Conservation (phyloP, 208 protist genomes). For the Trypanosoma cruzi region DNA sequence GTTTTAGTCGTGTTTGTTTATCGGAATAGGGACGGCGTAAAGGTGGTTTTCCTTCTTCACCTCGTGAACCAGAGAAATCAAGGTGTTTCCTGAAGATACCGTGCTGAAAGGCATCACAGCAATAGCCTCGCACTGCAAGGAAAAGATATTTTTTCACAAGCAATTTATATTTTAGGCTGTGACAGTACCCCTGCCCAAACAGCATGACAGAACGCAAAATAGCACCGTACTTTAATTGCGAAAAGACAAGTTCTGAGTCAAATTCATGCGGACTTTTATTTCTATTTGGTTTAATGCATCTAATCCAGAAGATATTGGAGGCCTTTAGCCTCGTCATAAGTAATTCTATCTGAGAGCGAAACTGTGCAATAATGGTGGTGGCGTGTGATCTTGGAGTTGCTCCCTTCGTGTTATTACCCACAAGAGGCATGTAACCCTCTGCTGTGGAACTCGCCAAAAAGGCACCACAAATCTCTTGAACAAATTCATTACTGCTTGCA, state of each 20-base stretch:
- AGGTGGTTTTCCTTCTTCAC: not conserved
- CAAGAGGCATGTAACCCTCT: not conserved
- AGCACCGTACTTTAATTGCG: constrained; percentile 13
- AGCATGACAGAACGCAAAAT: constrained; percentile 16
- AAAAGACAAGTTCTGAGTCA: constrained; percentile 17
- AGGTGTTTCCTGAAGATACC: not conserved
- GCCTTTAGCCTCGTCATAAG: constrained; percentile 13
- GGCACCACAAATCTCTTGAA: constrained; percentile 12
- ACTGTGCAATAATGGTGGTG: constrained; percentile 26
- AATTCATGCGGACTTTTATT: constrained; percentile 9
- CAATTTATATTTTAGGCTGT: constrained; percentile 8
- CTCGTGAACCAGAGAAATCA: not conserved
- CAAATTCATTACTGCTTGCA: constrained; percentile 18
- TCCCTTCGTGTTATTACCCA: not conserved
- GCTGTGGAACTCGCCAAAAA: not conserved
- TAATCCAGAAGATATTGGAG: constrained; percentile 22
- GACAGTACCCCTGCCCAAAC: constrained; percentile 18
- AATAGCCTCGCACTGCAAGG: constrained; percentile 15
- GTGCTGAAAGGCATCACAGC: constrained; percentile 3
- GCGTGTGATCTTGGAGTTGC: constrained; percentile 9
- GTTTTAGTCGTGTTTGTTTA: not conserved
- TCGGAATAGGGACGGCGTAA: not conserved
- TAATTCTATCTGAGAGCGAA: constrained; percentile 28
- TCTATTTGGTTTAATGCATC: constrained; percentile 28
- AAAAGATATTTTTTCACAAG: constrained; percentile 25